Base-by-base conservation (phyloP, 2,329 filamentous ascomycete species). In the Xylaria sp. region DNA sequence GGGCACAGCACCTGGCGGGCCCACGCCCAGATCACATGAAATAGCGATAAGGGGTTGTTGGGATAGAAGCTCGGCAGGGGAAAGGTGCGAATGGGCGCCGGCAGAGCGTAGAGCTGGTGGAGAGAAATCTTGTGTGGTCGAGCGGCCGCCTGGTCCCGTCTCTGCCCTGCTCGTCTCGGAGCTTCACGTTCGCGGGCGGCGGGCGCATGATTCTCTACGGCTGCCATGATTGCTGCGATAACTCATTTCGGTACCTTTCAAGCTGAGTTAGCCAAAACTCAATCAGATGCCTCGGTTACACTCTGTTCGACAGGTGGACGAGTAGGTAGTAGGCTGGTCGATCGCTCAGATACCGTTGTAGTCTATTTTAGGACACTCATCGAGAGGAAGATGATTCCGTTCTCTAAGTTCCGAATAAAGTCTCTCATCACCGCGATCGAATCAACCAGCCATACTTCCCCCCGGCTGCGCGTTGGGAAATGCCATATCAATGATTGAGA, bases 321-420 rank as follows among this genome's bases (percentile, higher is more conserved):
- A 31, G 39, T 44, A 51, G 44, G 20, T 57, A 31, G 39, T 44
- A 51, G 44, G 20, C 54, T 28, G 46, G 12, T 61, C 61, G 57
- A 81, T 85, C 85, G 87, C 88, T 96, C 93, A 96, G 93, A 96
- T 96, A 96, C 93, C 93, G 93, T 96, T 95, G 92, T 96, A 96
- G 93, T 96, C 92, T 92, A 91, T 90, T 89, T 86, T 87, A 84
- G 84, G 86, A 83, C 88, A 82, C 83, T 86, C 89, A 91, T 82
- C 73, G 87, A 88, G 87, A 84, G 78, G 84, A 82, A 28, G 25
- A 46, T 54, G 58, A 58, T 67, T 85, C 81, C 85, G 83, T 84
- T 84, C 86, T 87, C 87, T 90, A 85, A 83, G 88, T 85, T 84
- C 85, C 81, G 76, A 79, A 77, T 81, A 78, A 82, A 80, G 75